Percentiles rank a stretch among this genome's conserved stretches.
Evolutionary conservation across 1,139 yeast genomes (phyloP).

Genomic region (Geotrichum citri-aurantii): DNA sequence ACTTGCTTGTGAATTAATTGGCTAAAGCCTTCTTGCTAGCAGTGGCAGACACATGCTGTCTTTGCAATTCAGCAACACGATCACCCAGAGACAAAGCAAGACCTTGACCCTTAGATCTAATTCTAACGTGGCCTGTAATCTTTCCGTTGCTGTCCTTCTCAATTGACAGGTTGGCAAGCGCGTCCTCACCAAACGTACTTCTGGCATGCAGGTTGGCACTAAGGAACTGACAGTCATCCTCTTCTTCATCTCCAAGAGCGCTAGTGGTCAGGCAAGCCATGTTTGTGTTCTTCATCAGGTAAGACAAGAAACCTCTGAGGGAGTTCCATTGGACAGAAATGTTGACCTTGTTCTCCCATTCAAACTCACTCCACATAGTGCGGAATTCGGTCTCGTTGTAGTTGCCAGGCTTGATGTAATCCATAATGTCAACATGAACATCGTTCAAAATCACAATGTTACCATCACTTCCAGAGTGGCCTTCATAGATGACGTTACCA

Average conservation of each 20-base stretch:
- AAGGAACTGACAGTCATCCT: slow-evolving; percentile 75
- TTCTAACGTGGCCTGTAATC: slow-evolving; percentile 90
- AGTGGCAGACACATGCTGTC: slow-evolving; percentile 21
- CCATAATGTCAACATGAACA: slow-evolving; percentile 94
- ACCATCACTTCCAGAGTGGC: slow-evolving; percentile 86
- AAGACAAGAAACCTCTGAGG: slow-evolving; percentile 73
- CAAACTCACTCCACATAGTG: slow-evolving; percentile 98
- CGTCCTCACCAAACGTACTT: slow-evolving; percentile 96
- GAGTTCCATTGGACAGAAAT: slow-evolving; percentile 66
- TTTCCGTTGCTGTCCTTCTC: slow-evolving; percentile 70
- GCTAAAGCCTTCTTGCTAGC: slow-evolving; percentile 17
- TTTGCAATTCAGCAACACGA: slow-evolving; percentile 57
- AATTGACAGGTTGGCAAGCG: slow-evolving; percentile 90
- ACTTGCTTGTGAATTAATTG: neutral
- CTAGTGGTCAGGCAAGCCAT: slow-evolving; percentile 94
- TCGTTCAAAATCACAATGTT: slow-evolving; percentile 90
- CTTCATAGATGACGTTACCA: slow-evolving; percentile 95
- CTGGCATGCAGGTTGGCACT: slow-evolving; percentile 92
- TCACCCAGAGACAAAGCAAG: slow-evolving; percentile 93
- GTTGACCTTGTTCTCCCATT: slow-evolving; percentile 98
- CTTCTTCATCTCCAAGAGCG: slow-evolving; percentile 44
- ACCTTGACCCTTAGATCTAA: slow-evolving; percentile 97
- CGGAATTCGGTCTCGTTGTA: slow-evolving; percentile 90
- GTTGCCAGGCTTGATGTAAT: slow-evolving; percentile 89
- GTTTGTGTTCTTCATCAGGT: slow-evolving; percentile 75